Evolutionary conservation across 768 basidiomycete genomes (phyloP), one percentile per base, ranked within the genome.

Genomic region (Psilocybe subaeruginosa): DNA sequence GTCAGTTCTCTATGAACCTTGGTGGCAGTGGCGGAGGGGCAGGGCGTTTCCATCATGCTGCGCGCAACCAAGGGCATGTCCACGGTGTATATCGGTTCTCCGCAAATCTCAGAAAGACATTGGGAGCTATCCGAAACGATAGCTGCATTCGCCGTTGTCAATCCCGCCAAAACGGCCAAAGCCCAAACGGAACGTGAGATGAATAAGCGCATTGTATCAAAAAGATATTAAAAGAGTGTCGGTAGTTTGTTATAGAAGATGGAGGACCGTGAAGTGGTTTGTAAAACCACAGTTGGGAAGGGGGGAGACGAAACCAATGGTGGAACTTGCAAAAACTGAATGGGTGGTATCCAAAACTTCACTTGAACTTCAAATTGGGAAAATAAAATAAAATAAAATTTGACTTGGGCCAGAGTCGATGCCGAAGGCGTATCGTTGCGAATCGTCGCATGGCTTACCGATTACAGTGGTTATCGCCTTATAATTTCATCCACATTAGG

Each of bases 1-100:
- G 69, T 69, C n/a, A 71, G 39, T 7, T 30, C 37, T 17, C 41
- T 33, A 30, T 17, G 43, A 1, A n/a, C 23, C 12, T 23, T 29
- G 41, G 35, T 6, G 27, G 19, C 55, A 12, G 47, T 27, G 16
- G 35, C 41, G 45, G 41, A 27, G 16, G 61, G n/a, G 45, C 23
- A 27, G 37, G 61, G 8, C 16, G 11, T 31, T n/a, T 33, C 37
- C 19, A 12, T 5, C n/a, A n/a, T 43, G 14, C 41, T 43, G 11
- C 41, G 41, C 14, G 41, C 41, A 43, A 43, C 41, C 11, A 43
- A 43, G 9, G 41, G n/a, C 14, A 4, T 5, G 11, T 43, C 41
- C 41, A 43, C 39, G 27, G 35, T 30, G 16, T 14, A 55, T 16
- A 29, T 43, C 8, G 50, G 47, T 41, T 51, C 60, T 27, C 54